These are phyloP conservation scores for Aspergillus texensis DNA, from an alignment of 2,329 filamentous ascomycete genomes.

Conservation along the genomic window DNA sequence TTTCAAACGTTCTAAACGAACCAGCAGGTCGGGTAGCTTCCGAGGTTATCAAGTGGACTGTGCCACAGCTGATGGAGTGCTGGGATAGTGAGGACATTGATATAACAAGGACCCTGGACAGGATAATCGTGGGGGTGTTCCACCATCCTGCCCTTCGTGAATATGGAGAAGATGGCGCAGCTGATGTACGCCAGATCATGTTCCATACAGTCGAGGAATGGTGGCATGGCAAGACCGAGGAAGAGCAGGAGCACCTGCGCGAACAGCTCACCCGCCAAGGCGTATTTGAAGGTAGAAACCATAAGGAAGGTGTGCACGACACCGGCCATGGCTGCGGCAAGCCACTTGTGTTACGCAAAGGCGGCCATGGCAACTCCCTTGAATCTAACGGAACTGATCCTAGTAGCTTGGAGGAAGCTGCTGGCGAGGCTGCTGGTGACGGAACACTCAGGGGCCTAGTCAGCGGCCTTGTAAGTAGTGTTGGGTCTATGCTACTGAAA, in stretches of 20 bases:
- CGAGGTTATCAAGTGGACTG: slow-evolving; percentile 78
- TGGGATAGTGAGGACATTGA: slow-evolving; percentile 80
- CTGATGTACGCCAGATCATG: slow-evolving; percentile 74
- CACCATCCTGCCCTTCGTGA: slow-evolving; percentile 83
- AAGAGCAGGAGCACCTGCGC: slow-evolving; percentile 68
- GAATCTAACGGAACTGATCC: slow-evolving; percentile 21
- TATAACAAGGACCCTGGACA: slow-evolving; percentile 68
- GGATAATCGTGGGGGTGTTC: slow-evolving; percentile 80
- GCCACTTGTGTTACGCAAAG: slow-evolving; percentile 73
- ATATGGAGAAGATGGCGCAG: slow-evolving; percentile 68
- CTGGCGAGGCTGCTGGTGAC: slow-evolving; percentile 63
- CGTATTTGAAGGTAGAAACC: slow-evolving; percentile 76
- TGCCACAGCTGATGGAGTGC: slow-evolving; percentile 83
- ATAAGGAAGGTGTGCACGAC: slow-evolving; percentile 82
- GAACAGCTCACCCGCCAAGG: slow-evolving; percentile 76
- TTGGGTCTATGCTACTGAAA: slow-evolving; percentile 65
- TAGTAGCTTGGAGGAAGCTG: slow-evolving; percentile 52
- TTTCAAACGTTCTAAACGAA: slow-evolving; percentile 87
- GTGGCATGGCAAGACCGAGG: slow-evolving; percentile 71
- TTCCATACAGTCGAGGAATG: slow-evolving; percentile 79
- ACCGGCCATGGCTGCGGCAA: slow-evolving; percentile 85
- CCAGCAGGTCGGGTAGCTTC: slow-evolving; percentile 81
- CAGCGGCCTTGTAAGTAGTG: slow-evolving; percentile 63
- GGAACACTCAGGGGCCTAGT: slow-evolving; percentile 71
- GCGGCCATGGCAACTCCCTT: slow-evolving; percentile 23